Percentiles rank a stretch among this genome's conserved stretches.
phyloP scores from a whole-genome alignment of 2,329 filamentous ascomycete genomes.

The Cercospora citrullina region DNA sequence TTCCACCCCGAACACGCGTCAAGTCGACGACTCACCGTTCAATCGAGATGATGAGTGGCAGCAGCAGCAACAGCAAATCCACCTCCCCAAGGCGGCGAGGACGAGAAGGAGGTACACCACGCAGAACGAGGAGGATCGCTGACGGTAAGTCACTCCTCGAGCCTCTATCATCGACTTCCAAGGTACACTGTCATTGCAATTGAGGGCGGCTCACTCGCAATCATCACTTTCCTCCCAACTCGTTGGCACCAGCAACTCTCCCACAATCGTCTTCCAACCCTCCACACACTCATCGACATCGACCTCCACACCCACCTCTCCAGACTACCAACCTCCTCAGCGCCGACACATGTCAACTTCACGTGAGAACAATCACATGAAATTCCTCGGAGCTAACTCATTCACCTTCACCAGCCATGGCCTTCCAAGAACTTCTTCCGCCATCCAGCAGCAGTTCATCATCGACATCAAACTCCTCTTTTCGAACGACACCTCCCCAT shows the following conservation, averaged over 20 bases:
- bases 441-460: neutral
- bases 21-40: neutral
- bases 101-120: neutral
- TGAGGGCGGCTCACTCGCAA: neutral
- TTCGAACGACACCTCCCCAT: neutral
- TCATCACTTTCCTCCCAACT: neutral
- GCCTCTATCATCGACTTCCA: neutral
- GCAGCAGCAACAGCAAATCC: neutral
- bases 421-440: conserved; percentile 13
- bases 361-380: neutral
- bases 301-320: neutral
- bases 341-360: neutral
- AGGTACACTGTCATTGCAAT: neutral
- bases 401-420: neutral
- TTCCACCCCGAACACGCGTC: neutral
- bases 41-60: neutral
- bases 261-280: neutral
- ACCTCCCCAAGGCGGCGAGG: neutral
- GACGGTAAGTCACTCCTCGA: neutral
- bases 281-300: neutral
- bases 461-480: neutral
- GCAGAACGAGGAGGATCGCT: neutral
- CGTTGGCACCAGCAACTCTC: no score
- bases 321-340: neutral
- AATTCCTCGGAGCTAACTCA: neutral